Conservation (phyloP, 352 stramenopile species). For the Globisporangium viniferum region DNA sequence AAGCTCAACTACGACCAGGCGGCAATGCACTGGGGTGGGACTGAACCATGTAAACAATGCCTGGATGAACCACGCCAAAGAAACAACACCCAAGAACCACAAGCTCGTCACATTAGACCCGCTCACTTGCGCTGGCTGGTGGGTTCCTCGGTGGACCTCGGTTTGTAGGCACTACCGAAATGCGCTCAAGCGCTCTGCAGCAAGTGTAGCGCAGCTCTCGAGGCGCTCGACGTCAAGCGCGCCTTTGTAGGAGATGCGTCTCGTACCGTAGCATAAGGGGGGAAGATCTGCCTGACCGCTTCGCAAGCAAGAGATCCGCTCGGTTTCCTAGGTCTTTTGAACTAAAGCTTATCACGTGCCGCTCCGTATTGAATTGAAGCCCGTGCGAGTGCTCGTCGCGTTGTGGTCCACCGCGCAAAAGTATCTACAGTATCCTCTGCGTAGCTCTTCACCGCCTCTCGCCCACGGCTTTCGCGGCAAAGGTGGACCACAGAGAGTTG, state of each 20-base stretch:
- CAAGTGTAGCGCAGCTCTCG: background rate
- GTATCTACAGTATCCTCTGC: background rate
- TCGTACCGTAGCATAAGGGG: background rate
- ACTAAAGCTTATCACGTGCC: background rate
- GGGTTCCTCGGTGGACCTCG: background rate
- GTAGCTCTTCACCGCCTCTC: background rate
- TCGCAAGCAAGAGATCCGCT: background rate
- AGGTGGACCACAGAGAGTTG: background rate
- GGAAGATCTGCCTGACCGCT: background rate
- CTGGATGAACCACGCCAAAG: too few relatives aligned
- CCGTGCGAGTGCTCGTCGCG: background rate
- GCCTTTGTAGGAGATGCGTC: background rate
- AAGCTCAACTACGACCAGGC: too few relatives aligned
- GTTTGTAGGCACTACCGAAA: background rate
- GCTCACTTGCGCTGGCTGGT: background rate
- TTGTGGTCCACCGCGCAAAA: background rate
- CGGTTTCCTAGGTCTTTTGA: background rate
- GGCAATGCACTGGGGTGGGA: too few relatives aligned
- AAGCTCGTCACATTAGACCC: background rate
- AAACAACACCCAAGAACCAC: background rate
- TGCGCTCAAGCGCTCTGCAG: background rate
- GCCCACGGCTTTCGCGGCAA: background rate
- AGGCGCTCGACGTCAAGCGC: too few relatives aligned
- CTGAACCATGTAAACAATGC: too few relatives aligned
- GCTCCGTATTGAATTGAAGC: background rate